Conservation (phyloP, 2,329 filamentous ascomycete genomes). For the Pseudogymnoascus sp. region DNA sequence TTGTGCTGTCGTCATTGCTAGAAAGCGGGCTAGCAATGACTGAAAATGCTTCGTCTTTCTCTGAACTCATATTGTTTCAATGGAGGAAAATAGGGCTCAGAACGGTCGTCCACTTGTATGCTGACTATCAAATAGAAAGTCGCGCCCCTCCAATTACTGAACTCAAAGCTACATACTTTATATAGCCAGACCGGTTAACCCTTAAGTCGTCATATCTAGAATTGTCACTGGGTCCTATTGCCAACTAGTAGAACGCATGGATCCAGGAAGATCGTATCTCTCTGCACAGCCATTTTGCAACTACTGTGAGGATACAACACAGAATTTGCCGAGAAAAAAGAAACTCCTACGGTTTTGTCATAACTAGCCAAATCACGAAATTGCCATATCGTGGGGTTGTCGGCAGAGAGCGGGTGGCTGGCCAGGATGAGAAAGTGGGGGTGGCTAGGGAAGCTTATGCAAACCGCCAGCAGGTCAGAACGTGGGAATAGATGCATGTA, state of each 20-base stretch:
- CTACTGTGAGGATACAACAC: neutral
- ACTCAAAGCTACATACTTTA: neutral
- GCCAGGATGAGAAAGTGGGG: neutral
- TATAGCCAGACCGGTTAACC: neutral
- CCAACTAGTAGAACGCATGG: neutral
- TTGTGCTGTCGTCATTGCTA: slow-evolving; percentile 14
- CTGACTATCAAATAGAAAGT: neutral
- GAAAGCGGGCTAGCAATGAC: neutral
- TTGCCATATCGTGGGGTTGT: neutral
- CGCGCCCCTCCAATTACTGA: neutral
- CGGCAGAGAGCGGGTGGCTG: neutral
- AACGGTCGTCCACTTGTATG: neutral
- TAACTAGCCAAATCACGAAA: neutral
- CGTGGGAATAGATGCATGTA: neutral
- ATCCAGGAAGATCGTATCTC: neutral
- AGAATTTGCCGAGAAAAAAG: neutral
- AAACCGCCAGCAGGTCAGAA: neutral
- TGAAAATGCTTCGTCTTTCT: neutral
- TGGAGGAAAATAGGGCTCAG: neutral
- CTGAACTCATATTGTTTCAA: neutral
- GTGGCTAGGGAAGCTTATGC: neutral
- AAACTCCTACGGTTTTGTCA: neutral
- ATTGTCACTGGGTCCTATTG: neutral
- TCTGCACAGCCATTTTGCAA: neutral
- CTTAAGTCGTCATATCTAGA: neutral